Conservation (phyloP, 108 stramenopile genomes). For the Thalassiosira profunda region DNA sequence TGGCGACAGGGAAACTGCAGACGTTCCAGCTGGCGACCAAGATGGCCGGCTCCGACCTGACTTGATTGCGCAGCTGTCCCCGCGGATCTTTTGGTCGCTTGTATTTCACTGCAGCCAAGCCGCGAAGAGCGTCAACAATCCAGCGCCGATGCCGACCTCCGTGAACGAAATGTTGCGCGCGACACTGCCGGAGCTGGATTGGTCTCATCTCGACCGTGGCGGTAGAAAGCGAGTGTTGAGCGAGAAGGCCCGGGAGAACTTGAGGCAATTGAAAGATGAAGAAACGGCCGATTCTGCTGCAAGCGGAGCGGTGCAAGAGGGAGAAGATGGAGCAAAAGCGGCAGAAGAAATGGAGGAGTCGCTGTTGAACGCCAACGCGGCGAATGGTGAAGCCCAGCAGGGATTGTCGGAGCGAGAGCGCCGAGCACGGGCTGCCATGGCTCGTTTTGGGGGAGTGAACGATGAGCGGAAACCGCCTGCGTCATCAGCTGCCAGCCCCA, state of each 20-base stretch:
- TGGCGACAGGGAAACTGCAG: constrained; percentile 1
- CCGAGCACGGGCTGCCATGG: constrained; percentile 57
- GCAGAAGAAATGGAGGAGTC: constrained; percentile 50
- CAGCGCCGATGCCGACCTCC: not conserved
- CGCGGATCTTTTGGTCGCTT: constrained; percentile 77
- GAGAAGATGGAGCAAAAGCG: constrained; percentile 36
- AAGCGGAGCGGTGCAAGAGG: constrained; percentile 19
- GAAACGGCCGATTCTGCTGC: not conserved
- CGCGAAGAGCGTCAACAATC: constrained; percentile 3
- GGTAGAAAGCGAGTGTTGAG: constrained; percentile 61
- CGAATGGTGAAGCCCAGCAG: too few species aligned
- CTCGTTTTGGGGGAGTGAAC: constrained; percentile 22
- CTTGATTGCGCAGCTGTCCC: constrained; percentile 76
- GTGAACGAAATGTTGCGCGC: constrained; percentile 57
- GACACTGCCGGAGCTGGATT: constrained; percentile 73
- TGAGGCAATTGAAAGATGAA: constrained; percentile 60
- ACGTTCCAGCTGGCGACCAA: too few species aligned
- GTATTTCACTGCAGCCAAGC: constrained; percentile 45
- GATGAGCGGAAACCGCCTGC: constrained; percentile 4
- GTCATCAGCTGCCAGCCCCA: not conserved
- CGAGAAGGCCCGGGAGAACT: constrained; percentile 87
- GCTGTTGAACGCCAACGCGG: constrained; percentile 28
- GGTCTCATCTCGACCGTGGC: constrained; percentile 82
- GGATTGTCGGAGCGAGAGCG: constrained; percentile 53
- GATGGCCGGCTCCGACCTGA: constrained; percentile 54